Percentiles rank a stretch among this genome's conserved stretches.
Evolutionary conservation across 1,284 basidiomycete genomes (phyloP).

Genomic region (Cystobasidium slooffiae): DNA sequence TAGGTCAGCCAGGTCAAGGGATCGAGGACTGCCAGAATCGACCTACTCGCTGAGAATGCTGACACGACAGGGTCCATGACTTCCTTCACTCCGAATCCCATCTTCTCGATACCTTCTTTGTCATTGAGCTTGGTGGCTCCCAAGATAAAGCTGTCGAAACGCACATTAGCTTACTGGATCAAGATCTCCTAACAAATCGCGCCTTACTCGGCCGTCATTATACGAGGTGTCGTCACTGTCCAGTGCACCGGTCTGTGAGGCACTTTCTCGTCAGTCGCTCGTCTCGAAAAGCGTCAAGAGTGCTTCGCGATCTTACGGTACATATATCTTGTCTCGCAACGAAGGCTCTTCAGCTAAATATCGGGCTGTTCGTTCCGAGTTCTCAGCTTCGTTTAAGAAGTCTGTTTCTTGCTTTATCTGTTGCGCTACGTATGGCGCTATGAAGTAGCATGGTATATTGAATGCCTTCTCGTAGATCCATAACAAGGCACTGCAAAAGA

Average conservation of each 20-base stretch:
- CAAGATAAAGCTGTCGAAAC: slow-evolving; percentile 45
- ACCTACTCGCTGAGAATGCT: slow-evolving; percentile 42
- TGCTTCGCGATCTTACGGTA: slow-evolving; percentile 62
- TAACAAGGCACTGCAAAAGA: slow-evolving; percentile 51
- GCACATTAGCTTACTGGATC: neutral
- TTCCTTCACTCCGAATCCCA: slow-evolving; percentile 61
- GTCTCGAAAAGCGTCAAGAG: neutral
- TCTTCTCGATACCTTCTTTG: slow-evolving; percentile 59
- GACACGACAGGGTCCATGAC: slow-evolving; percentile 78
- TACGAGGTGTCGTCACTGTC: slow-evolving; percentile 71
- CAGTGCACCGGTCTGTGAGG: slow-evolving; percentile 64
- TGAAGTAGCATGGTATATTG: slow-evolving; percentile 74
- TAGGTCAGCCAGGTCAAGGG: neutral
- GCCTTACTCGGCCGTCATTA: slow-evolving; percentile 80
- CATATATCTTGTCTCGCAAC: slow-evolving; percentile 71
- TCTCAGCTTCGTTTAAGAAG: slow-evolving; percentile 73
- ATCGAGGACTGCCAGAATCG: neutral
- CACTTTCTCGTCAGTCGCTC: neutral
- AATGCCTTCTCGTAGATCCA: slow-evolving; percentile 61
- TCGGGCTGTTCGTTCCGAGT: slow-evolving; percentile 66
- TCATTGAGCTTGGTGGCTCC: slow-evolving; percentile 65
- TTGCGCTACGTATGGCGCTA: slow-evolving; percentile 75
- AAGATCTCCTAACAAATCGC: too few relatives aligned
- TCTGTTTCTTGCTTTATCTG: slow-evolving; percentile 81
- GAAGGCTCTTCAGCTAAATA: slow-evolving; percentile 69